Evolutionary conservation across 2,329 filamentous ascomycete genomes (phyloP).

Genomic region (Diaporthe nobilis): DNA sequence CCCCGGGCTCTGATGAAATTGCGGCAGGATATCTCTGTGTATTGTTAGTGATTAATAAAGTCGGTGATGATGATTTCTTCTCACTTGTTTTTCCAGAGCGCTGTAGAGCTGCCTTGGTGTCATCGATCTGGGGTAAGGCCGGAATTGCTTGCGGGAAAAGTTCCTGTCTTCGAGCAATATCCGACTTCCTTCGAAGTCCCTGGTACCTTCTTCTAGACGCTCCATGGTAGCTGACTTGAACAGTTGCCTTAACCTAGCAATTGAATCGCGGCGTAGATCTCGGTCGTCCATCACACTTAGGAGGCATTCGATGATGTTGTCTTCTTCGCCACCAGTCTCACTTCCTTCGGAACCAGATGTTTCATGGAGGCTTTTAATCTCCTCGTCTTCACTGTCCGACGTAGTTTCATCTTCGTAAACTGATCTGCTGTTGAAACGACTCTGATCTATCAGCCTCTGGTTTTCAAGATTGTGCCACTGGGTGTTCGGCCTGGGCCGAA

Average conservation of each 20-base stretch:
- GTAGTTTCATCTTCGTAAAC: too few species aligned
- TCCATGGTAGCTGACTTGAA: not conserved
- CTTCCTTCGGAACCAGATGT: too few species aligned
- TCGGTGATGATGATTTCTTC: fast-evolving
- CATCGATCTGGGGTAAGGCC: not conserved
- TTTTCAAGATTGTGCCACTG: not conserved
- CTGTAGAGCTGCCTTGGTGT: not conserved
- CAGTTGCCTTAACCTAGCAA: not conserved
- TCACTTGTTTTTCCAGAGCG: not conserved
- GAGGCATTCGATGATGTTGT: not conserved
- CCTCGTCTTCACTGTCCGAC: too few species aligned
- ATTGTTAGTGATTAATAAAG: fast-evolving
- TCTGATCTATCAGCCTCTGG: not conserved
- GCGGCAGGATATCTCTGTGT: not conserved
- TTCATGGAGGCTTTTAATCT: not conserved
- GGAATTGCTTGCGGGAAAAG: not conserved
- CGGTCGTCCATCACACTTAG: slow-evolving; percentile 1
- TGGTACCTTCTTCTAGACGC: not conserved
- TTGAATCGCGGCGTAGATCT: not conserved
- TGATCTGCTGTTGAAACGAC: too few species aligned
- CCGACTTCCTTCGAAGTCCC: not conserved
- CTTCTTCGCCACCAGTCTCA: not conserved
- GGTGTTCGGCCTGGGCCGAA: not conserved
- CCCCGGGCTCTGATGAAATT: fast-evolving
- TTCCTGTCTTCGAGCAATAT: slow-evolving; percentile 27